phyloP scores from a whole-genome alignment of 2,329 filamentous ascomycete genomes.

The Davidsoniella australis region DNA sequence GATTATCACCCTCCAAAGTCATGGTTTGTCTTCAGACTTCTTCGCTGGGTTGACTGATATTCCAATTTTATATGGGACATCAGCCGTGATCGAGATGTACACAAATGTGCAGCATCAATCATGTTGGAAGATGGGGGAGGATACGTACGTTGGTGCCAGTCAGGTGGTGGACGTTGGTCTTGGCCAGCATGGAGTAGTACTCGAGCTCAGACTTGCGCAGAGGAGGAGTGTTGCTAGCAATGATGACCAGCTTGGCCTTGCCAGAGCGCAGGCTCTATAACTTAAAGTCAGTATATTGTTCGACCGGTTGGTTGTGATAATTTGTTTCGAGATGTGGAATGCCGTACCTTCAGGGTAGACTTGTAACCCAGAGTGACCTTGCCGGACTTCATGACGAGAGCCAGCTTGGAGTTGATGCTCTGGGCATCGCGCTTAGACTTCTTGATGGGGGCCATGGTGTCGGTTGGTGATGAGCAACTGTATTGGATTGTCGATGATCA shows the following conservation, averaged over 20 bases:
- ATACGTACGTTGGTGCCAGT: slow-evolving; percentile 92
- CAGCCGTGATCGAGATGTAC: no score
- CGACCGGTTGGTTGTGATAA: slow-evolving; percentile 21
- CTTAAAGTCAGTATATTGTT: slow-evolving; percentile 29
- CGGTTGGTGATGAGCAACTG: slow-evolving; percentile 20
- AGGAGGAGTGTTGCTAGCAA: slow-evolving; percentile 84
- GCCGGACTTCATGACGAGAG: slow-evolving; percentile 47
- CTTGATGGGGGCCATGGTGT: slow-evolving; percentile 54
- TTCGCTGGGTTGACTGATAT: slow-evolving; percentile 57
- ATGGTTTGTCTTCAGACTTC: slow-evolving; percentile 45
- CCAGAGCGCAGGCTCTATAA: slow-evolving; percentile 66
- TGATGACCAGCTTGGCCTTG: slow-evolving; percentile 98
- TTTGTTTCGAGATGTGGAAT: slow-evolving; percentile 3
- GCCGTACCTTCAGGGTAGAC: slow-evolving; percentile 26
- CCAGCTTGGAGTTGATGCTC: slow-evolving; percentile 47
- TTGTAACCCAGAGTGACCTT: slow-evolving; percentile 86
- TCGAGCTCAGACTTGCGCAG: slow-evolving; percentile 96
- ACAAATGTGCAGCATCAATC: not conserved
- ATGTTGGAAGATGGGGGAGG: slow-evolving; percentile 13
- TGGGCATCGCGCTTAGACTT: slow-evolving; percentile 77
- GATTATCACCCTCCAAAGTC: slow-evolving; percentile 71
- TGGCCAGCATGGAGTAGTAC: slow-evolving; percentile 84
- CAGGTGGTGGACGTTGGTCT: slow-evolving; percentile 96
- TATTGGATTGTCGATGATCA: slow-evolving; percentile 17
- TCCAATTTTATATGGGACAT: no score